A percentile compares a stretch with the other conserved stretches of the same genome.
These are phyloP conservation scores for Paraphoma sp. DNA, from an alignment of 2,329 filamentous ascomycete species.

Conservation along the genomic window DNA sequence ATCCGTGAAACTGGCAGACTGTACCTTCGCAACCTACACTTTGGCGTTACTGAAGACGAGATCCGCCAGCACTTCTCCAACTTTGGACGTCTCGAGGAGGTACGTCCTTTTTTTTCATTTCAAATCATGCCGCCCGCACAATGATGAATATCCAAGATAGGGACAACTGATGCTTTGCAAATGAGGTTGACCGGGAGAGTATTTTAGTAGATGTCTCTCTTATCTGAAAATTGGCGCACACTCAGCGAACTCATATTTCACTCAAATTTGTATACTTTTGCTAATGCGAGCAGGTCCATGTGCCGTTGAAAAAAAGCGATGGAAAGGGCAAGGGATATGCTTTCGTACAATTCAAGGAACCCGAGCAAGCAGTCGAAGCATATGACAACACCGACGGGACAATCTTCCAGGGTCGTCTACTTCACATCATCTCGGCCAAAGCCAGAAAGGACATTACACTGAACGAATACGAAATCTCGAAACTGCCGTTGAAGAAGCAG, in stretches of 20 bases:
- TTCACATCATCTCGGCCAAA: constrained; percentile 87
- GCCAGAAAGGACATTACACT: constrained; percentile 82
- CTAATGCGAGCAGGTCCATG: constrained; percentile 73
- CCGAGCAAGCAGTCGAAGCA: constrained; percentile 77
- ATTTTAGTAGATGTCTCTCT: constrained; percentile 99
- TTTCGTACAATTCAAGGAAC: constrained; percentile 78
- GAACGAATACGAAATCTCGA: constrained; percentile 88
- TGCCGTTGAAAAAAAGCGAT: constrained; percentile 74
- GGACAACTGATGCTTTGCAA: constrained; percentile 98
- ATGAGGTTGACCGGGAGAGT: constrained; percentile 90
- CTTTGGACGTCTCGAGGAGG: constrained; percentile 84
- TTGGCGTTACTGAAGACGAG: constrained; percentile 78
- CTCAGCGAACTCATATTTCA: not conserved
- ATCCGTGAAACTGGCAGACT: constrained; percentile 78
- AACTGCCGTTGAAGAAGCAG: constrained; percentile 93
- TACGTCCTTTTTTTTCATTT: constrained; percentile 59
- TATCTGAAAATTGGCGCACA: constrained; percentile 68
- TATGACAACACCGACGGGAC: constrained; percentile 81
- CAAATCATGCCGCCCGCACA: constrained; percentile 29
- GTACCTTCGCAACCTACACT: constrained; percentile 89
- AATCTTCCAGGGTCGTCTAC: constrained; percentile 87
- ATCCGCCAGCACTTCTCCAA: constrained; percentile 73
- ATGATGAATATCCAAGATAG: constrained; percentile 98
- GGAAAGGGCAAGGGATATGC: constrained; percentile 88
- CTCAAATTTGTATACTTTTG: constrained; percentile 3